Evolutionary conservation across 495 filamentous ascomycete genomes (phyloP).

Genomic region (Trichodelitschia bisporula): DNA sequence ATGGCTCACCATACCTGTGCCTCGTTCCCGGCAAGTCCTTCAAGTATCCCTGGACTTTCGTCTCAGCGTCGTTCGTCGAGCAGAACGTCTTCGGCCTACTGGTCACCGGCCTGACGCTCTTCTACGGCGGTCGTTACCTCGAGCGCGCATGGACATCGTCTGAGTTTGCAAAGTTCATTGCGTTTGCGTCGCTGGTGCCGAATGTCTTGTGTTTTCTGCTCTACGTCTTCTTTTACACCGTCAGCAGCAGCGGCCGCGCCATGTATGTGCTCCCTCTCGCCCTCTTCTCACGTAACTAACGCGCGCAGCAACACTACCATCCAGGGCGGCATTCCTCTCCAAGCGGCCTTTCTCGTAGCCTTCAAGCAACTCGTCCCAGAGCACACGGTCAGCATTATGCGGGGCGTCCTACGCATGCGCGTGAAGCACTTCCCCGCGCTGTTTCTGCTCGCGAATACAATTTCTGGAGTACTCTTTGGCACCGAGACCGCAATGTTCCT

Average conservation of each 20-base stretch:
- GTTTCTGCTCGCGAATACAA: slow-evolving; percentile 53
- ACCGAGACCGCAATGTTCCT: slow-evolving; percentile 68
- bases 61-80: slow-evolving; percentile 73
- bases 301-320: slow-evolving; percentile 40
- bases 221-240: slow-evolving; percentile 44
- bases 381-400: slow-evolving; percentile 88
- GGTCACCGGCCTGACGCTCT: slow-evolving; percentile 57
- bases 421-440: slow-evolving; percentile 85
- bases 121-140: slow-evolving; percentile 85
- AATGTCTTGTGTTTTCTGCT: slow-evolving; percentile 50
- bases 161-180: slow-evolving; percentile 79
- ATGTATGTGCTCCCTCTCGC: slow-evolving; percentile 29
- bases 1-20: slow-evolving; percentile 60
- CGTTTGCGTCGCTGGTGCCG: slow-evolving; percentile 51
- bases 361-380: slow-evolving; percentile 97
- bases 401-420: slow-evolving; percentile 65
- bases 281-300: not conserved
- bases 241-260: slow-evolving; percentile 39
- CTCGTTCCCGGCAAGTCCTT: slow-evolving; percentile 62
- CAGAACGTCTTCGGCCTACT: slow-evolving; percentile 74
- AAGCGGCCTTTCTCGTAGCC: slow-evolving; percentile 85
- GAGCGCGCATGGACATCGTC: slow-evolving; percentile 89
- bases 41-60: slow-evolving; percentile 79
- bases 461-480: slow-evolving; percentile 57
- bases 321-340: slow-evolving; percentile 67